These are phyloP conservation scores for Eutypa lata DNA, from an alignment of 2,329 filamentous ascomycete species.

Conservation along the genomic window DNA sequence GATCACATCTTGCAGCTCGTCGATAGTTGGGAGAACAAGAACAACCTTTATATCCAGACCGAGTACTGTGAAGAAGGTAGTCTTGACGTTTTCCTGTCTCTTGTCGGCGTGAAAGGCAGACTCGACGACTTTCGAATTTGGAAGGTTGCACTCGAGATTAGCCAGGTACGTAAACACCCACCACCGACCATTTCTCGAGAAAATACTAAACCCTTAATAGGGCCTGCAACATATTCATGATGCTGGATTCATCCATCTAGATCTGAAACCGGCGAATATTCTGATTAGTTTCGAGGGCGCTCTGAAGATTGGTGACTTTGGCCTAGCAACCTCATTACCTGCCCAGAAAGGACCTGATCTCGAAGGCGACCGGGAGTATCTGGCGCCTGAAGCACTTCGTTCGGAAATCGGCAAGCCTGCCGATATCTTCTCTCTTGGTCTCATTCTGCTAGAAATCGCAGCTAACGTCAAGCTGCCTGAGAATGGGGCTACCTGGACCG, in stretches of 20 bases:
- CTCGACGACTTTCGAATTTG: constrained; percentile 97
- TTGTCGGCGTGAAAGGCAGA: constrained; percentile 77
- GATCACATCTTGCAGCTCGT: constrained; percentile 84
- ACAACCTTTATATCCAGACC: constrained; percentile 92
- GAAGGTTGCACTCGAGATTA: constrained; percentile 90
- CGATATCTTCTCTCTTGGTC: constrained; percentile 89
- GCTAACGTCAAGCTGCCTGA: constrained; percentile 92
- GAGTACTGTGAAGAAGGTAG: constrained; percentile 96
- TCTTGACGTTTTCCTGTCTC: constrained; percentile 79
- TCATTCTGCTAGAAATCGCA: constrained; percentile 92
- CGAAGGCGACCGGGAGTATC: constrained; percentile 94
- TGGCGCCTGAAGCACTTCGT: constrained; percentile 86
- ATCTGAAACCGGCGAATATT: constrained; percentile 82
- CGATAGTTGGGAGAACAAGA: constrained; percentile 83
- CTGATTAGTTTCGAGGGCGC: constrained; percentile 78
- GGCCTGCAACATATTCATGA: constrained; percentile 89
- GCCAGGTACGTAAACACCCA: constrained; percentile 61
- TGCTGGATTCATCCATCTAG: constrained; percentile 79
- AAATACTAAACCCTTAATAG: constrained; percentile 38
- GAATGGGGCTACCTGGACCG: constrained; percentile 88
- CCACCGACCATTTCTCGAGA: background rate
- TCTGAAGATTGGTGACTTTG: constrained; percentile 84
- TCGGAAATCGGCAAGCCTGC: constrained; percentile 86
- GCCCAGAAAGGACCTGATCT: constrained; percentile 75
- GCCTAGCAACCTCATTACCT: constrained; percentile 76